Evolutionary conservation across 2,329 filamentous ascomycete species (phyloP), one percentile per base, ranked within the genome.

Genomic region (Talaromyces sp.): DNA sequence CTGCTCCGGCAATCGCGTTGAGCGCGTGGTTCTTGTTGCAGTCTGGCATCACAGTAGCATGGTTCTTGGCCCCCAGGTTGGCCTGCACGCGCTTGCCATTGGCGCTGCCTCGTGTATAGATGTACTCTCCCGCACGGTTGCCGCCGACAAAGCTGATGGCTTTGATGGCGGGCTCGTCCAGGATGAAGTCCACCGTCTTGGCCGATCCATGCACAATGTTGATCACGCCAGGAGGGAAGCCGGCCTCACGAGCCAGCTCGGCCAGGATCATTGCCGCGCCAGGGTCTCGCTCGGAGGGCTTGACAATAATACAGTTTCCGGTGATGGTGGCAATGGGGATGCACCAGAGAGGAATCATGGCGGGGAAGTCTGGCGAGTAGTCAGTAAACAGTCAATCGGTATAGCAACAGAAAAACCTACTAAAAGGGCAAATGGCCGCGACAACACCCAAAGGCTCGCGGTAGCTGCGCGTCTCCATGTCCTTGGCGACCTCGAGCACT

Each of bases 341-440:
- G 32, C 79, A 85, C 86, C 86, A 89, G 10, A 88, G 78, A 11
- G 86, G 86, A 73, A 89, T 88, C 86, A 89, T 89, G 64, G 86
- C 86, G 57, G 86, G 86, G 77, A 88, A 88, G 77, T 88, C 82
- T 84, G 63, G 26, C 14, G 32, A 24, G 17, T 19, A 27, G 17
- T 26, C 24, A 50, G 19, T 29, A 35, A 35, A 35, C 9, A 35
- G 32, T 35, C 32, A 35, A 14, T 5, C 3, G 14, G 13, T 13
- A 35, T 13, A 35, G 11, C 13, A 35, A 35, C 3, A 35, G 5
- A 6, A 27, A 27, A 14, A 77, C 81, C 76, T 70, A 84, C 81
- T 87, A 74, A 87, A 88, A 6, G 85, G 85, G 76, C 85, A 88
- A 66, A 88, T 88, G 62, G 85, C 84, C 32, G 85, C 84, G 43